A percentile compares a stretch with the other conserved stretches of the same genome.
phyloP scores from a whole-genome alignment of 768 basidiomycete genomes.

The Tulasnella sp. region DNA sequence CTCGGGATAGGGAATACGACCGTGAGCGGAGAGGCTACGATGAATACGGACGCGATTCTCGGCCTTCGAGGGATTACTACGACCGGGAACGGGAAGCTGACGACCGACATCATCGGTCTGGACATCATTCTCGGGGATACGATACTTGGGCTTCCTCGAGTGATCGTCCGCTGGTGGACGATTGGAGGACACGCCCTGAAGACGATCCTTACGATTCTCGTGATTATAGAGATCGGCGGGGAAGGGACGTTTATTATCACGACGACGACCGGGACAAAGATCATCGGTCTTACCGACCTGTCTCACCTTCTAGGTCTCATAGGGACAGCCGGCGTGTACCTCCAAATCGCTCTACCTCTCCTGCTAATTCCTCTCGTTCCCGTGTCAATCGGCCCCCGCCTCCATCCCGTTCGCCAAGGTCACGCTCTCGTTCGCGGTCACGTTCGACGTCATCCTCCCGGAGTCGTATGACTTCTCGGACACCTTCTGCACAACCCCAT shows the following conservation, averaged over 20 bases:
- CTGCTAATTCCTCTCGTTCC: background rate
- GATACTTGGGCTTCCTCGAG: background rate
- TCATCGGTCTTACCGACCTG: constrained; percentile 1
- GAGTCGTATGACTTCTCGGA: background rate
- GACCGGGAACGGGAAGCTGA: background rate
- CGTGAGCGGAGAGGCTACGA: constrained; percentile 5
- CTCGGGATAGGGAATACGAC: background rate
- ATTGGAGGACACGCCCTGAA: constrained; percentile 4
- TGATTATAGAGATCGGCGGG: background rate
- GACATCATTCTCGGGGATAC: background rate
- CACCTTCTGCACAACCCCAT: constrained; percentile 15
- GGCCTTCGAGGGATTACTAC: background rate
- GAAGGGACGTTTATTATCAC: background rate
- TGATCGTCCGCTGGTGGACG: background rate
- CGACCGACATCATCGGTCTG: constrained; percentile 1
- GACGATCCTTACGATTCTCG: background rate
- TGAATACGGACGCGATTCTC: background rate
- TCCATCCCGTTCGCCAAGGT: background rate
- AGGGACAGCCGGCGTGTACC: background rate
- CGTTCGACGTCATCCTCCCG: constrained; percentile 6
- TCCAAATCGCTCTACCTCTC: background rate
- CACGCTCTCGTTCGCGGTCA: background rate
- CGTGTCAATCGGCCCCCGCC: background rate
- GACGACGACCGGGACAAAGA: background rate
- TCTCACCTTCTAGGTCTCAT: background rate